Conservation (phyloP, 495 filamentous ascomycete genomes). For the Opeltia flavorubescens region DNA sequence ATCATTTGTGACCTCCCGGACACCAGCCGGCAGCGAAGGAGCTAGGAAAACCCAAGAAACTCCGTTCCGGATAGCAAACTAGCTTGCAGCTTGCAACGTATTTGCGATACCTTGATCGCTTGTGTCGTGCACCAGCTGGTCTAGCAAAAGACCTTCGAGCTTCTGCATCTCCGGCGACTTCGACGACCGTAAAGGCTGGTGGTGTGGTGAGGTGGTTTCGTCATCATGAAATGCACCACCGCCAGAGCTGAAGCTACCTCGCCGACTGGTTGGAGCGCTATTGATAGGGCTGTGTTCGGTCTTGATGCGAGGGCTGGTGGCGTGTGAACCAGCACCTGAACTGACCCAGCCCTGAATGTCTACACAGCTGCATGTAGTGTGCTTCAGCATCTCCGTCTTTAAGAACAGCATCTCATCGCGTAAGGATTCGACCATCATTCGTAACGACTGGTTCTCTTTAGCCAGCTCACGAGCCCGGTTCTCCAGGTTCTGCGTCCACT, state of each 20-base stretch:
- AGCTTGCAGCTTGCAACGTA: background rate
- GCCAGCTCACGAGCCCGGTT: conserved; percentile 23
- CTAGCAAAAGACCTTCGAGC: conserved; percentile 10
- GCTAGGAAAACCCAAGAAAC: background rate
- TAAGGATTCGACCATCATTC: conserved; percentile 21
- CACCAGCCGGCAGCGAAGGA: background rate
- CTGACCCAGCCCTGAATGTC: conserved; percentile 10
- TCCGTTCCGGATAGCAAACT: too few species aligned
- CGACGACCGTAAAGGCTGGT: background rate
- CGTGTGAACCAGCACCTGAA: background rate
- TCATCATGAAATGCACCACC: background rate
- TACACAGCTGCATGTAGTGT: conserved; percentile 36
- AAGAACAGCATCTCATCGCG: conserved; percentile 34
- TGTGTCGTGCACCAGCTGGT: conserved; percentile 11
- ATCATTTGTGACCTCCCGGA: background rate
- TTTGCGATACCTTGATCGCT: conserved; percentile 7
- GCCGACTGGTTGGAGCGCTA: conserved; percentile 3
- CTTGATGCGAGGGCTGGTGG: background rate
- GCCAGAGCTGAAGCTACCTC: background rate
- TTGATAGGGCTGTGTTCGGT: conserved; percentile 6
- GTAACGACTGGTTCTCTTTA: conserved; percentile 14
- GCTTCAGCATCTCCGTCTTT: conserved; percentile 43
- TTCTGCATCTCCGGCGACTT: background rate
- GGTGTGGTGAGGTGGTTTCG: background rate
- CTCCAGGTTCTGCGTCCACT: conserved; percentile 49